Percentiles rank a stretch among this genome's conserved stretches.
phyloP scores from a whole-genome alignment of 2,329 filamentous ascomycete genomes.

The Fusarium avenaceum region DNA sequence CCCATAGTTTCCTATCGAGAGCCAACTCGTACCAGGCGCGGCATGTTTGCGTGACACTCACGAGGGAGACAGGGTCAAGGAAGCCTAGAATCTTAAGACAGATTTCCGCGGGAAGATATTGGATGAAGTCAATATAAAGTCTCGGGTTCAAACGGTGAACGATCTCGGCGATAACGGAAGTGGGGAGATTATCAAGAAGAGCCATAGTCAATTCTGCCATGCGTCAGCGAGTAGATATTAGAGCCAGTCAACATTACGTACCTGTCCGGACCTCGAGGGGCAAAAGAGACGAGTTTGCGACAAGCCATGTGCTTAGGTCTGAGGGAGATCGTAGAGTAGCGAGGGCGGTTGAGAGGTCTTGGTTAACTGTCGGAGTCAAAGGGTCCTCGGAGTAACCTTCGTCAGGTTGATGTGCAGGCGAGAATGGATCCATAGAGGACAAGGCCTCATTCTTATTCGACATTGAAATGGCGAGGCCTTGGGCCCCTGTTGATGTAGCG shows the following conservation, averaged over 20 bases:
- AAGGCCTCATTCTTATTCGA: conserved; percentile 48
- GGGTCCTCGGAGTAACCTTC: conserved; percentile 90
- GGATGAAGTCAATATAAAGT: conserved; percentile 92
- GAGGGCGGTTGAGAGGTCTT: conserved; percentile 52
- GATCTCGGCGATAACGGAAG: conserved; percentile 82
- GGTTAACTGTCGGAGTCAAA: conserved; percentile 59
- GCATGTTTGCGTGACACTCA: conserved; percentile 83
- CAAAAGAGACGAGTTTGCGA: conserved; percentile 63
- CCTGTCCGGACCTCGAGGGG: conserved; percentile 64
- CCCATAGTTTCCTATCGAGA: conserved; percentile 88
- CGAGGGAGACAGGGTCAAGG: conserved; percentile 83
- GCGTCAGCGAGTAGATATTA: conserved; percentile 28
- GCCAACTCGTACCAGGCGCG: conserved; percentile 85
- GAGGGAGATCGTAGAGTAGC: conserved; percentile 56
- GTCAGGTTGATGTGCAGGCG: conserved; percentile 74
- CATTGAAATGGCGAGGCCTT: conserved; percentile 45
- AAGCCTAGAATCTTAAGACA: conserved; percentile 90
- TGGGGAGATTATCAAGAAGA: conserved; percentile 82
- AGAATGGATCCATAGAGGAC: conserved; percentile 60
- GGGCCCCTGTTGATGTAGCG: conserved; percentile 38
- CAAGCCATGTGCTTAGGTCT: conserved; percentile 65
- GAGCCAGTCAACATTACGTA: conserved; percentile 51
- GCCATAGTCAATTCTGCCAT: conserved; percentile 81
- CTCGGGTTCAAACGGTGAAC: conserved; percentile 84
- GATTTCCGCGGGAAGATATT: conserved; percentile 88